Conservation (phyloP, 2,329 filamentous ascomycete species). For the Aspergillus udagawae region DNA sequence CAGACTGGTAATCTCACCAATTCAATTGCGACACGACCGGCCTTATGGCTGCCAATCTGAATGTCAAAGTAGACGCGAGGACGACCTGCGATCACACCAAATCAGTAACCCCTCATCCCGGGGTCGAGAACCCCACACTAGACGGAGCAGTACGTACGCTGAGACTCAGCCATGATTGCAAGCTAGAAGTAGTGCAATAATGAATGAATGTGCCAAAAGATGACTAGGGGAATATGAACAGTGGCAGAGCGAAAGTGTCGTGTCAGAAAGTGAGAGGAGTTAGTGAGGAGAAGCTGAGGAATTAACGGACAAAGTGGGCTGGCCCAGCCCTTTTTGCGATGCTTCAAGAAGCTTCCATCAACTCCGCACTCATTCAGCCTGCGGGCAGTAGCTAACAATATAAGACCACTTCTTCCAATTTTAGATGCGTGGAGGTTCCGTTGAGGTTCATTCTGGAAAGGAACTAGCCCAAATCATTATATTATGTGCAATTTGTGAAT, state of each 20-base stretch:
- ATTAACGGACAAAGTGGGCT: slow-evolving; percentile 6
- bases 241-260: neutral
- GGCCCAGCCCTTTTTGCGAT: slow-evolving; percentile 11
- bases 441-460: neutral
- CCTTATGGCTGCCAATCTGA: slow-evolving; percentile 66
- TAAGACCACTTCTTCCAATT: neutral
- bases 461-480: neutral
- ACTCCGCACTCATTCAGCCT: neutral
- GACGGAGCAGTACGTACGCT: slow-evolving; percentile 24
- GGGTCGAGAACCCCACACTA: slow-evolving; percentile 21
- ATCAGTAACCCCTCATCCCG: slow-evolving; percentile 10
- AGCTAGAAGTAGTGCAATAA: slow-evolving; percentile 1
- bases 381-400: neutral
- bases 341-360: slow-evolving; percentile 43
- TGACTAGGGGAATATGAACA: neutral
- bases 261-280: neutral
- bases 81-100: slow-evolving; percentile 46
- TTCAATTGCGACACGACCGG: slow-evolving; percentile 82
- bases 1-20: slow-evolving; percentile 52
- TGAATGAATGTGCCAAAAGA: slow-evolving; percentile 3
- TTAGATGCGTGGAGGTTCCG: neutral
- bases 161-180: slow-evolving; percentile 33
- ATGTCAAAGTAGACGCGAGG: slow-evolving; percentile 93
- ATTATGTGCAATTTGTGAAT: slow-evolving; percentile 1
- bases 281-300: slow-evolving; percentile 1